These are phyloP conservation scores for Podospora anserina DNA, from an alignment of 495 filamentous ascomycete species.

Conservation along the genomic window DNA sequence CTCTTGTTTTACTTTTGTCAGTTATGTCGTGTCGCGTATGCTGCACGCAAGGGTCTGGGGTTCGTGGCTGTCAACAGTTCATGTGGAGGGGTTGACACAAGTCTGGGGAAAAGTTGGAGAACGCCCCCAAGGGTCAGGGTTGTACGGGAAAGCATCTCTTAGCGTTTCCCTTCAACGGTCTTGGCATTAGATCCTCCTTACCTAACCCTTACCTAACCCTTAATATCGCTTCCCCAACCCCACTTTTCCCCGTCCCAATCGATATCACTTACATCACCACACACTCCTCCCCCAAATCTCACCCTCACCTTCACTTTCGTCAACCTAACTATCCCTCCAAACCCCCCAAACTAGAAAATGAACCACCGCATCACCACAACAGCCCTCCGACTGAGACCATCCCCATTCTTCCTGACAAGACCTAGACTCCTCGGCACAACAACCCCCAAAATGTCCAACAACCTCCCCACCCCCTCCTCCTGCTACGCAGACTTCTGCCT, in stretches of 20 bases:
- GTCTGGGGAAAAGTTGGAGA: background rate
- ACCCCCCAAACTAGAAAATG: background rate
- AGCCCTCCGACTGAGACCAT: background rate
- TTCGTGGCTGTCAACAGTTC: background rate
- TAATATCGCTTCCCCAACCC: too few relatives aligned
- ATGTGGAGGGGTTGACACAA: background rate
- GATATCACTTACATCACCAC: too few relatives aligned
- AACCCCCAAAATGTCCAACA: conserved; percentile 32
- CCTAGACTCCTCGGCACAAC: background rate
- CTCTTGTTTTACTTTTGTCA: background rate
- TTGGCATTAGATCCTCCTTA: background rate
- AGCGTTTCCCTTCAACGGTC: background rate
- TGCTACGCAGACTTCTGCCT: conserved; percentile 83
- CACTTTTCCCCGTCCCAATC: too few relatives aligned
- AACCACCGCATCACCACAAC: background rate
- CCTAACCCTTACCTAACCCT: conserved; percentile 1
- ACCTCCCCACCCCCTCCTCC: conserved; percentile 57
- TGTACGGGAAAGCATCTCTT: background rate
- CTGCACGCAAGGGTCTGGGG: background rate
- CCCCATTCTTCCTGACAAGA: background rate
- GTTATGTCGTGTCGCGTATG: background rate
- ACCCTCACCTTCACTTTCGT: background rate
- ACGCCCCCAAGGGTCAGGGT: background rate
- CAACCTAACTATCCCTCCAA: too few relatives aligned
- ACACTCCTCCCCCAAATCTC: too few relatives aligned